Conservation (phyloP, 306 rosid species). For the Sicyos baderoa region DNA sequence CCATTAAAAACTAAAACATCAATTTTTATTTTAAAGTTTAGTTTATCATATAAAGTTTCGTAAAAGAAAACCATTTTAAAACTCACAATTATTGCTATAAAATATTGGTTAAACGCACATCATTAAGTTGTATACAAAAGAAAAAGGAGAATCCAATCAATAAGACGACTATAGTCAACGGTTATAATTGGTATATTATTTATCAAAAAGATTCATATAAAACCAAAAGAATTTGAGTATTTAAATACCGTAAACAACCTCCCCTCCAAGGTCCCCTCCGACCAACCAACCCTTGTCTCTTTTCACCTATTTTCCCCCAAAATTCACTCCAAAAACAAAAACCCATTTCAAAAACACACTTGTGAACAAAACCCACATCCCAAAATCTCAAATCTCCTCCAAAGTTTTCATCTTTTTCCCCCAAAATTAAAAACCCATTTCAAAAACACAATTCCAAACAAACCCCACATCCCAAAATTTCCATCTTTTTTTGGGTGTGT, state of each 20-base stretch:
- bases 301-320: neutral
- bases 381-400: neutral
- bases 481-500: no score
- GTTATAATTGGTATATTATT: neutral
- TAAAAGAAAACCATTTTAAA: no score
- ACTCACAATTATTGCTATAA: no score
- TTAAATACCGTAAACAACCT: constrained; percentile 37
- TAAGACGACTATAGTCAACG: constrained; percentile 16
- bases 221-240: constrained; percentile 18
- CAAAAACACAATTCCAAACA: no score
- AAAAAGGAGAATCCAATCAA: constrained; percentile 10
- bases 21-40: no score
- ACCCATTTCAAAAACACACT: no score
- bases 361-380: neutral
- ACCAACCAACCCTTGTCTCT: constrained; percentile 40
- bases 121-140: no score
- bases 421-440: no score
- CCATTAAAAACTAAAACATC: no score
- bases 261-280: constrained; percentile 32
- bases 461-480: no score
- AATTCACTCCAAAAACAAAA: neutral
- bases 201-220: neutral
- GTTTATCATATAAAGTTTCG: no score
- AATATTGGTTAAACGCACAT: no score
- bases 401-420: constrained; percentile 12